Evolutionary conservation across 192 early-diverging fungal genomes (phyloP), one percentile per base, ranked within the genome.

Genomic region (Irineochytrium annulatum): DNA sequence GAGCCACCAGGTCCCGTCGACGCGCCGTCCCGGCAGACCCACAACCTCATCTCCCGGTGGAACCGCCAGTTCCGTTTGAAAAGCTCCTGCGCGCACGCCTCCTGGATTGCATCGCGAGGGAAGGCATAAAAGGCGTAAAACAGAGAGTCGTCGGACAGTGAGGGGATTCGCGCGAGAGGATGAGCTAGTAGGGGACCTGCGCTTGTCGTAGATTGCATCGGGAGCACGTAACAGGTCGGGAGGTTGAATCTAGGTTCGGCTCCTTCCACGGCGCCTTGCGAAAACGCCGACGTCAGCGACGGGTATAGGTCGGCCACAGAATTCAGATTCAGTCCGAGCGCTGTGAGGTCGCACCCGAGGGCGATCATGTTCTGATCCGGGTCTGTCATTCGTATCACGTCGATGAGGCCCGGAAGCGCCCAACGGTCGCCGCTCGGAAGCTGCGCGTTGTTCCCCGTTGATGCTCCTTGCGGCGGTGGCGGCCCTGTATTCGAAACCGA

Each of bases 81-180:
- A 62, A 99, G 83, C 79, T 99, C 95, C 62, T 92, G 87, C 26
- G 95, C 94, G 3, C 92, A 91, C 5, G 86, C 87, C 64, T 97
- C 93, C 78, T 97, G 93, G 20, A 93, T 58, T 35, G 87, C 77
- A 53, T 95, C 93, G 48, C 90, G 82, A n/a, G 97, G 95, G 80
- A 93, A 85, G 14, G 90, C 88, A 75, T 99, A 98, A 74, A 99
- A 99, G 34, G 94, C 82, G 77, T 97, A 97, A 60, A 99, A 93
- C 59, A 99, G 77, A n/a, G 93, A 91, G 60, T 98, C 94, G 57
- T 97, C 95, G 41, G 77, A 75, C 29, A 94, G 85, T 11, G 79
- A 72, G 16, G 77, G 63, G 52, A 99, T 79, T 62, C 87, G 87
- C 41, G 84, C 75, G 43, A 87, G 75, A 11, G 89, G 81, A 30